Conservation (phyloP, 768 basidiomycete species). For the Xerocomellus dryophilus region DNA sequence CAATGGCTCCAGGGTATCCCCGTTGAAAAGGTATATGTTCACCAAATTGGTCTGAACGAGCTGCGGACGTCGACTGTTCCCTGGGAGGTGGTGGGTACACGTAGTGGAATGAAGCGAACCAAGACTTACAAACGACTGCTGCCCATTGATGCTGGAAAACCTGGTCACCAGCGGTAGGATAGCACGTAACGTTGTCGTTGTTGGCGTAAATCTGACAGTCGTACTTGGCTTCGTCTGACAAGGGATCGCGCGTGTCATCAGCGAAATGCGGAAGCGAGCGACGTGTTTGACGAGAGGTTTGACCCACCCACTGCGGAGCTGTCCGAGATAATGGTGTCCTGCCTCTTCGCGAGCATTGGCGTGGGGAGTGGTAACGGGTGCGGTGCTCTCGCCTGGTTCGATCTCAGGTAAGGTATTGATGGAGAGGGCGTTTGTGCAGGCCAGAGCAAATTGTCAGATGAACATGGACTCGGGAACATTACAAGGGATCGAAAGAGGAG, state of each 20-base stretch:
- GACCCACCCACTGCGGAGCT: conserved; percentile 26
- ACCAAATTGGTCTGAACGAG: conserved; percentile 61
- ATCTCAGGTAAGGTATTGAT: conserved; percentile 30
- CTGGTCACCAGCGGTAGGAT: conserved; percentile 51
- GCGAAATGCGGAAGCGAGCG: conserved; percentile 5
- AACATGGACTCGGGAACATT: conserved; percentile 40
- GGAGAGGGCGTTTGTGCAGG: conserved; percentile 41
- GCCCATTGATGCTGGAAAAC: conserved; percentile 75
- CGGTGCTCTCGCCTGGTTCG: conserved; percentile 33
- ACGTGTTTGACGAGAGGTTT: conserved; percentile 3
- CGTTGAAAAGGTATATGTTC: conserved; percentile 76
- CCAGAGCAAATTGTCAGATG: conserved; percentile 41
- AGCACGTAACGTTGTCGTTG: conserved; percentile 78
- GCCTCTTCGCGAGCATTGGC: conserved; percentile 18
- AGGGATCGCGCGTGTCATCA: conserved; percentile 10
- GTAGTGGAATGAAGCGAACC: conserved; percentile 5
- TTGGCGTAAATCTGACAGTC: conserved; percentile 56
- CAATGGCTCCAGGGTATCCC: conserved; percentile 54
- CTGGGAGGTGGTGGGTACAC: conserved; percentile 37
- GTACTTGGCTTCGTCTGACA: conserved; percentile 37
- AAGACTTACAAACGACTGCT: conserved; percentile 72
- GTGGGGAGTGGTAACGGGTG: conserved; percentile 25
- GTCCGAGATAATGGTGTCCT: conserved; percentile 28
- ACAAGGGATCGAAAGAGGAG: conserved; percentile 20
- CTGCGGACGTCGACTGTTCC: conserved; percentile 72